phyloP scores from a whole-genome alignment of 768 basidiomycete species.

The Amanita fuliginea region DNA sequence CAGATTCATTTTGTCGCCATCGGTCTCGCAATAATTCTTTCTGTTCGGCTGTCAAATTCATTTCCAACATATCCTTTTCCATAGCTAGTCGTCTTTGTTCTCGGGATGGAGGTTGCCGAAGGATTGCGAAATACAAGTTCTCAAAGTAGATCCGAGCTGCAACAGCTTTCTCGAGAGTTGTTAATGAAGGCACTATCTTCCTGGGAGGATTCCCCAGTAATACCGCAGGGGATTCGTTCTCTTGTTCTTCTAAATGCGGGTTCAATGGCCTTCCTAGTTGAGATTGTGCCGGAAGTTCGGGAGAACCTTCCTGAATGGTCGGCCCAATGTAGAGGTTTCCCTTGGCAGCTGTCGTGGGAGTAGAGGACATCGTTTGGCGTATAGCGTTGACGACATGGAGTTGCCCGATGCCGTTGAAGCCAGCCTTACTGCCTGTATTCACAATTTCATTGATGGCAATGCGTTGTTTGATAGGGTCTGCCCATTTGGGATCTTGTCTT shows the following conservation, averaged over 20 bases:
- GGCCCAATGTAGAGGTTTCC: slow-evolving; percentile 47
- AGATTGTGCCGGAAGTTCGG: slow-evolving; percentile 46
- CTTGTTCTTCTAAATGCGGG: slow-evolving; percentile 57
- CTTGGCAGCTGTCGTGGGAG: slow-evolving; percentile 64
- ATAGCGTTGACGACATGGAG: slow-evolving; percentile 76
- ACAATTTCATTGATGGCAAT: slow-evolving; percentile 75
- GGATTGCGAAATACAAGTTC: slow-evolving; percentile 77
- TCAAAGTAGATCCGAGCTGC: slow-evolving; percentile 91
- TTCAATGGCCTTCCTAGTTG: slow-evolving; percentile 50
- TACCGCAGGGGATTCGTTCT: slow-evolving; percentile 38
- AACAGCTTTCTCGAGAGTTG: slow-evolving; percentile 89
- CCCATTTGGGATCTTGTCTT: slow-evolving; percentile 73
- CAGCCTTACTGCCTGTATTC: slow-evolving; percentile 35
- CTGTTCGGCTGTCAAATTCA: slow-evolving; percentile 60
- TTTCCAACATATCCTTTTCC: slow-evolving; percentile 75
- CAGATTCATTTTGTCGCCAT: slow-evolving; percentile 84
- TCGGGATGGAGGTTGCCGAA: slow-evolving; percentile 76
- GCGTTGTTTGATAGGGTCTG: slow-evolving; percentile 74
- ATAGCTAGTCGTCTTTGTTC: slow-evolving; percentile 79
- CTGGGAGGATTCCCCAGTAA: slow-evolving; percentile 30
- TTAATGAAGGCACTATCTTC: slow-evolving; percentile 51
- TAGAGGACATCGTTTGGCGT: slow-evolving; percentile 58
- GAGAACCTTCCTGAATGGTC: slow-evolving; percentile 36
- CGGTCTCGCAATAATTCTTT: slow-evolving; percentile 62
- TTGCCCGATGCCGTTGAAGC: slow-evolving; percentile 34